Base-by-base conservation (phyloP, 108 stramenopile genomes). In the Nitzschia inconspicua region DNA sequence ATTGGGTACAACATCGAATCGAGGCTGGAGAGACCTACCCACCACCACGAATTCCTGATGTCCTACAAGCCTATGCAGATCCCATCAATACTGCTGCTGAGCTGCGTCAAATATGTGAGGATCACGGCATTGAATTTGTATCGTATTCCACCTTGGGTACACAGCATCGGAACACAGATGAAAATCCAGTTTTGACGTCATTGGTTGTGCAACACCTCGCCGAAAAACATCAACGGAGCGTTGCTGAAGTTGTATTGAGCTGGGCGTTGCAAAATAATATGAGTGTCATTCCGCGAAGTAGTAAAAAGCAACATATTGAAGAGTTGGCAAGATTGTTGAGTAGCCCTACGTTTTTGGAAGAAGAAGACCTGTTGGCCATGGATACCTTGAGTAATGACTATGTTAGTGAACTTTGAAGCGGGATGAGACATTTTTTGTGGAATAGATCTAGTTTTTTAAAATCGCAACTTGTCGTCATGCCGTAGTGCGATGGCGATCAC, bases 261-360 rank as follows among this genome's bases (percentile, higher is more conserved):
- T 80, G 78, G 78, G 78, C 78, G 6, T 32, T 70, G 13, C 73
- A 75, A 36, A 54, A 63, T 14, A 50, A 57, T 5, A 80, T 80
- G 78, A 75, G 73, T 57, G 78, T 80, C 29, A 80, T 80, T 52
- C 78, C 78, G 13, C 18, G 78, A 26, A 75, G 73, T 4, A 80
- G 60, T 27, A 66, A 75, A 40, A 50, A 54, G 42, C 18, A 66
- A 10, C 78, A 80, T 36, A 80, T 80, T 55, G 51, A 43, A 22
- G 67, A 80, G 37, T 26, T 80, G 3, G 63, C 73, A 3, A 63
- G 64, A 18, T 39, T 80, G 14, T 25, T 71, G 8, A 19, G 23
- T 0, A 37, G 43, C 29, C 36, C 44, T 23, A 47, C 44, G 24
- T 80, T 80, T 67, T 47, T 80, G n/a, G 48, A 42, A 2, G 47